A percentile compares a stretch with the other conserved stretches of the same genome.
phyloP scores from a whole-genome alignment of 306 rosid species.

The Medicago lupulina region DNA sequence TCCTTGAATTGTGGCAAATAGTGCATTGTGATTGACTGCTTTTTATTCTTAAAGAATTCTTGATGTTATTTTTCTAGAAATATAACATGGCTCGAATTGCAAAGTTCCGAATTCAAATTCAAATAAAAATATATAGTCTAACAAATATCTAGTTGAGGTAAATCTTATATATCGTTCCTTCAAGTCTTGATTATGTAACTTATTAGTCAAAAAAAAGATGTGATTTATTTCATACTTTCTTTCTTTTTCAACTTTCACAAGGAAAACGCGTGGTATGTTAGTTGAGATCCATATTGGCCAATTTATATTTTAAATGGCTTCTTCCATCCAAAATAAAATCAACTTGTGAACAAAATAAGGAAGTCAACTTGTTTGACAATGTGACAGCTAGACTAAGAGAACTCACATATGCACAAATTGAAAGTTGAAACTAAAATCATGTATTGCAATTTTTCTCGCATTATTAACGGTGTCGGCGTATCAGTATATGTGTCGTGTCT shows the following conservation, averaged over 20 bases:
- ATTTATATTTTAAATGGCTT: background rate
- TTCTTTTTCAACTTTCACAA: background rate
- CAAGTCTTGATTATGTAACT: background rate
- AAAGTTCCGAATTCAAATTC: no score
- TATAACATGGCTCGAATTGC: no score
- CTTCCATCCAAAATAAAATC: background rate
- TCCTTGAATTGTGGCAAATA: no score
- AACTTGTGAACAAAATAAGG: background rate
- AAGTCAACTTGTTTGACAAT: constrained; percentile 11
- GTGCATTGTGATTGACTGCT: no score
- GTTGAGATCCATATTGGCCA: background rate
- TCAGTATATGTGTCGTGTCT: no score
- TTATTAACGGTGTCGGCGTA: no score
- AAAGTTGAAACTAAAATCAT: background rate
- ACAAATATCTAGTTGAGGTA: no score
- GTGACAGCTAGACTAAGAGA: background rate
- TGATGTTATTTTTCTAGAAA: no score
- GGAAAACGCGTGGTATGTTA: background rate
- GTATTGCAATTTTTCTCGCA: background rate
- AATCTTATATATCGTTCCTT: background rate
- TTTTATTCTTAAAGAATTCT: no score
- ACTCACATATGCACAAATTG: background rate
- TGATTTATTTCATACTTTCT: background rate
- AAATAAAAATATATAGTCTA: no score
- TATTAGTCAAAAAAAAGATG: background rate